Conservation (phyloP, 108 stramenopile genomes). For the Nitzschia palea region DNA sequence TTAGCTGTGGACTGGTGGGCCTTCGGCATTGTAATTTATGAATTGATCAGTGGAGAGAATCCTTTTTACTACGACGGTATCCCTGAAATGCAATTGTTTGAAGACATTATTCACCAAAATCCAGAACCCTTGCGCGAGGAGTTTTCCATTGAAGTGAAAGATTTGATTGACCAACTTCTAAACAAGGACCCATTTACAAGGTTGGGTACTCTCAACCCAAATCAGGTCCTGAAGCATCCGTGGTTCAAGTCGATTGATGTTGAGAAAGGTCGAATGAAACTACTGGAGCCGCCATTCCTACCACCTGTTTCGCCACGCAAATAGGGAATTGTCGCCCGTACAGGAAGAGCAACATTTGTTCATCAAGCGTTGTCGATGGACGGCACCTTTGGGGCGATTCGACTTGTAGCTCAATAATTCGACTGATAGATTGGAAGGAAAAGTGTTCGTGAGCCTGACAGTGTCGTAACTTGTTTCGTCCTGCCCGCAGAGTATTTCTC, state of each 20-base stretch:
- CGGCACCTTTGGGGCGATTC: too few relatives aligned
- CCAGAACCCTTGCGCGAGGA: constrained; percentile 40
- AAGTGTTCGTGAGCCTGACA: too few relatives aligned
- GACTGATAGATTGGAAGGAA: too few relatives aligned
- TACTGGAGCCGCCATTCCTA: constrained; percentile 75
- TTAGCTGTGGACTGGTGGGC: constrained; percentile 91
- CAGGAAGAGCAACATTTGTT: constrained; percentile 18
- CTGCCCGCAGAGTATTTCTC: too few relatives aligned
- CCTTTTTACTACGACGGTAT: constrained; percentile 56
- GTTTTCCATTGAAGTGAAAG: constrained; percentile 29
- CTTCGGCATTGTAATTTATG: constrained; percentile 84
- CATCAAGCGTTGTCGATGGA: too few relatives aligned
- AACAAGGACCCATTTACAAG: constrained; percentile 40
- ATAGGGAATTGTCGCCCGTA: constrained; percentile 10
- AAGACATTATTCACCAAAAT: constrained; percentile 65
- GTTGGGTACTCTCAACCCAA: constrained; percentile 27
- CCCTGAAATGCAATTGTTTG: constrained; percentile 61
- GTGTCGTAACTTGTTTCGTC: too few relatives aligned
- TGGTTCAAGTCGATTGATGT: constrained; percentile 49
- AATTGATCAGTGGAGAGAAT: constrained; percentile 67
- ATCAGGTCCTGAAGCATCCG: constrained; percentile 10
- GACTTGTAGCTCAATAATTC: too few relatives aligned
- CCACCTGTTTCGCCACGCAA: constrained; percentile 29
- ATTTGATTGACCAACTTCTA: constrained; percentile 45
- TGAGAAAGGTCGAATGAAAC: constrained; percentile 42